Base-by-base conservation (phyloP, 2,329 filamentous ascomycete genomes). In the Fusarium sp. region DNA sequence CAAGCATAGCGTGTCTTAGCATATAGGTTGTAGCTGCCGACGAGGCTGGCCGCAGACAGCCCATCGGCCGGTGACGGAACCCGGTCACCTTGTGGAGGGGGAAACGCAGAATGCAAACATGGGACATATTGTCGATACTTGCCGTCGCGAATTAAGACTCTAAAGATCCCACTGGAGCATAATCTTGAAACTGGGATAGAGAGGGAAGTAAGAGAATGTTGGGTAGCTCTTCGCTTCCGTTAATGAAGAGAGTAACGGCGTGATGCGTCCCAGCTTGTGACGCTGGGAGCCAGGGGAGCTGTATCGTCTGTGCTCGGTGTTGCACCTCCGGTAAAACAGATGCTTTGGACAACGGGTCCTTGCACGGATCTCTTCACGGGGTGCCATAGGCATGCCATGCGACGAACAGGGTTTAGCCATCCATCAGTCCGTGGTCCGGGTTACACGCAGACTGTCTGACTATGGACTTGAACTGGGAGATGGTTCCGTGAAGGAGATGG, bases 321-420 rank as follows among this genome's bases (percentile, higher is more conserved):
- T 71, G 61, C 54, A 73, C 61, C 38, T 72, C 70, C 66, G 70
- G 70, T 41, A 56, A 51, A 69, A 55, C 51, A 51, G 48, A 33
- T 67, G 57, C 31, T 56, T 59, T 51, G 42, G 62, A 35, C 26
- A 47, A 61, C 51, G 65, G 53, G 47, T 50, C 65, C 70, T 74
- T 61, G 57, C 63, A 72, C 71, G 65, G 58, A 71, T 73, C 64
- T 64, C 63, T 65, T 70, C 60, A 24, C 39, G 55, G 51, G 64
- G 56, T 61, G 47, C 55, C 53, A 71, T 66, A 66, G 62, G 44
- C 63, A 62, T 45, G 68, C 74, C 74, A 75, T 75, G 74, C 70
- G 65, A 54, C 65, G 60, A 62, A 60, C 75, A 76, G 65, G 75
- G 75, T 65, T 73, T 57, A 73, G 71, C 63, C 57, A 65, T 72